Percentiles rank a stretch among this genome's conserved stretches.
These are phyloP conservation scores for Penicillium sp. DNA, from an alignment of 2,329 filamentous ascomycete species.

Conservation along the genomic window DNA sequence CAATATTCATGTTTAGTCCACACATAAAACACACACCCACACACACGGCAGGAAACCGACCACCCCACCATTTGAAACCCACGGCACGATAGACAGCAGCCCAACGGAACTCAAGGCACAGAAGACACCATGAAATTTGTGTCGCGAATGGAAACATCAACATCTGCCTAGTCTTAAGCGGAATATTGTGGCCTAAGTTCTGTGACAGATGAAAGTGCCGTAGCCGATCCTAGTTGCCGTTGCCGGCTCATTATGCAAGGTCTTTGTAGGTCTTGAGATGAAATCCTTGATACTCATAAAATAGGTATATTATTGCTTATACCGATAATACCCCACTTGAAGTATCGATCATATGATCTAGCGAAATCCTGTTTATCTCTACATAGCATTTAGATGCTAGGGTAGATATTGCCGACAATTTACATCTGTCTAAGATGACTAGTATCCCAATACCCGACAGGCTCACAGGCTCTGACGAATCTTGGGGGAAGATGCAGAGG, in stretches of 20 bases:
- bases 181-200: background rate
- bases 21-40: background rate
- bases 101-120: background rate
- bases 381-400: background rate
- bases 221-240: background rate
- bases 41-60: background rate
- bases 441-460: background rate
- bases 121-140: background rate
- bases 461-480: too few relatives aligned
- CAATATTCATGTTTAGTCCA: background rate
- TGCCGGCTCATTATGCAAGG: background rate
- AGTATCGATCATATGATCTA: background rate
- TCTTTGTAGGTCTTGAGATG: background rate
- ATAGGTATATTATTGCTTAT: background rate
- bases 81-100: background rate
- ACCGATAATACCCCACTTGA: background rate
- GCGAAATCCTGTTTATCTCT: background rate
- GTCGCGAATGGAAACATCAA: background rate
- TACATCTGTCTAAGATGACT: background rate
- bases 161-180: too few relatives aligned
- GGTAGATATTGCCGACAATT: background rate
- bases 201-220: background rate
- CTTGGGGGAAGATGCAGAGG: too few relatives aligned
- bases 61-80: background rate
- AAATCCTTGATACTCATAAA: background rate